These are phyloP conservation scores for Phragmites australis DNA, from an alignment of 176 grass and related monocot genomes.

Conservation along the genomic window DNA sequence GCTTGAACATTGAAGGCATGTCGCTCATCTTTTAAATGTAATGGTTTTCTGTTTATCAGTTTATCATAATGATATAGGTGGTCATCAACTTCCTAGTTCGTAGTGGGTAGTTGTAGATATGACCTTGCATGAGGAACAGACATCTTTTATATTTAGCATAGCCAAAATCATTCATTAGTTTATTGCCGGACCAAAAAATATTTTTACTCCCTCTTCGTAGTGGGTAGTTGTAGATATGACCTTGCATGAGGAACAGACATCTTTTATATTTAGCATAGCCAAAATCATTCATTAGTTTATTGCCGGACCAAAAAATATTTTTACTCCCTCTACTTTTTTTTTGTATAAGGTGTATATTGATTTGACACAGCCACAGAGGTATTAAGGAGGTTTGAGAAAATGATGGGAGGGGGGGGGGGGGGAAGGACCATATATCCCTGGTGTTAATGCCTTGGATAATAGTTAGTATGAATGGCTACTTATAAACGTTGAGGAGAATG, in stretches of 20 bases:
- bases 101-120: background rate
- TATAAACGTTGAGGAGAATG: background rate
- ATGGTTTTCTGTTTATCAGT: background rate
- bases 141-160: background rate
- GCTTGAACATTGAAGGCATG: background rate
- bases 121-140: no score
- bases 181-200: background rate
- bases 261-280: background rate
- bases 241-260: no score
- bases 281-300: background rate
- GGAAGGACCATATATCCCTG: background rate
- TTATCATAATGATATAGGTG: background rate
- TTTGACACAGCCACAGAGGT: background rate
- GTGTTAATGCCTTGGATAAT: background rate
- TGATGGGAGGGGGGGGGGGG: background rate
- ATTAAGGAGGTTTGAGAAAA: background rate
- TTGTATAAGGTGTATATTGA: background rate
- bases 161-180: background rate
- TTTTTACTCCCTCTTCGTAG: background rate
- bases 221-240: background rate
- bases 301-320: background rate
- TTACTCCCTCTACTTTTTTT: background rate
- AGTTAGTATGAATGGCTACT: background rate
- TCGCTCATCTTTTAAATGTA: background rate
- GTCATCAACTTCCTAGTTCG: background rate